Conservation (phyloP, 1,139 yeast genomes). For the Suhomyces choctaworum region DNA sequence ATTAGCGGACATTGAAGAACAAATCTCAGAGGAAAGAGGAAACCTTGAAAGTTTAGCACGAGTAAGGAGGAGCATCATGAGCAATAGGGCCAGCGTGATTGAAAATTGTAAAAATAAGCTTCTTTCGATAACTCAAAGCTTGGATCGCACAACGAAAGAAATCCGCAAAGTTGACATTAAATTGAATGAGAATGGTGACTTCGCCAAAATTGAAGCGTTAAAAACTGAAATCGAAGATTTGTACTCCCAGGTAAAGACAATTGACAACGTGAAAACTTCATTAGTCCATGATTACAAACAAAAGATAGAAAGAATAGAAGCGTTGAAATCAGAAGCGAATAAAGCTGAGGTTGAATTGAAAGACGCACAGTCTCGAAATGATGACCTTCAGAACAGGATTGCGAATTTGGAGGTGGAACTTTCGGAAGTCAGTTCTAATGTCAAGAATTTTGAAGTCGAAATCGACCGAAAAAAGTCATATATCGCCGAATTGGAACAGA, state of each 20-base stretch:
- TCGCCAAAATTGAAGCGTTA: constrained; percentile 33
- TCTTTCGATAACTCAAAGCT: constrained; percentile 6
- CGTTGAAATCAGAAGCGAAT: constrained; percentile 12
- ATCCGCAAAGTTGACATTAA: constrained; percentile 28
- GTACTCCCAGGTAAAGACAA: constrained; percentile 26
- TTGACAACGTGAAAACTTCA: constrained; percentile 31
- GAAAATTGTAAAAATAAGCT: constrained; percentile 10
- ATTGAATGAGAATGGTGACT: constrained; percentile 38
- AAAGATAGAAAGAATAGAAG: constrained; percentile 13
- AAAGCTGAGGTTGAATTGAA: constrained; percentile 12
- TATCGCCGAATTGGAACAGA: constrained; percentile 16
- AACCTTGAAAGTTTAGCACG: constrained; percentile 21
- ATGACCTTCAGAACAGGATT: constrained; percentile 10
- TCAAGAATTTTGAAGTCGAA: constrained; percentile 17
- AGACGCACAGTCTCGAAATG: constrained; percentile 6
- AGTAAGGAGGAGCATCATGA: constrained; percentile 14
- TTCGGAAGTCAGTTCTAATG: constrained; percentile 14
- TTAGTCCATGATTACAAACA: constrained; percentile 29
- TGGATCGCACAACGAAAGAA: constrained; percentile 11
- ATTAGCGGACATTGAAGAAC: constrained; percentile 8
- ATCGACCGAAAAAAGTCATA: constrained; percentile 14
- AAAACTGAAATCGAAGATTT: constrained; percentile 33
- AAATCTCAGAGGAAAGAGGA: constrained; percentile 16
- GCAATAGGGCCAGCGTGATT: constrained; percentile 8
- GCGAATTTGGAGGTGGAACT: constrained; percentile 17